Percentiles rank a stretch among this genome's conserved stretches.
These are phyloP conservation scores for Rhizopogon vinicolor DNA, from an alignment of 768 basidiomycete genomes.

Conservation along the genomic window DNA sequence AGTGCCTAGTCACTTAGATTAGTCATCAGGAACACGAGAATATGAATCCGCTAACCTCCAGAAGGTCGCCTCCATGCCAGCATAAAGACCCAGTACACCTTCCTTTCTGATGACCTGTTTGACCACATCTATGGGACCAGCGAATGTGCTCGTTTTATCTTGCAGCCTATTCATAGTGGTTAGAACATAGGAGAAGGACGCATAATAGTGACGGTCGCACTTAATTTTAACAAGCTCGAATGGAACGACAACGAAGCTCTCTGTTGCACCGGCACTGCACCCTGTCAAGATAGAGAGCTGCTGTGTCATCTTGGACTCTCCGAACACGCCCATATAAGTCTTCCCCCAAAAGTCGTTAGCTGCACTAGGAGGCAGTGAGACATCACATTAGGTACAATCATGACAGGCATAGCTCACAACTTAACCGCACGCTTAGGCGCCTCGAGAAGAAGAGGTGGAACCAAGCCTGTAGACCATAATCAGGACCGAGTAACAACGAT, in stretches of 20 bases:
- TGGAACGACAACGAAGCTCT: slow-evolving; percentile 92
- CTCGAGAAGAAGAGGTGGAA: slow-evolving; percentile 93
- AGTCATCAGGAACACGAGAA: not conserved
- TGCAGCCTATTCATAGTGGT: slow-evolving; percentile 54
- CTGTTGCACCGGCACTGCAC: slow-evolving; percentile 92
- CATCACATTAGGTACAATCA: not conserved
- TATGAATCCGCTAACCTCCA: slow-evolving; percentile 65
- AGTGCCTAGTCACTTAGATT: slow-evolving; percentile 43
- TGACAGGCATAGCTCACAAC: slow-evolving; percentile 49
- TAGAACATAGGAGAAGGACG: not conserved
- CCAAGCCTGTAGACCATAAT: slow-evolving; percentile 52
- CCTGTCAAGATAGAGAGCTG: slow-evolving; percentile 86
- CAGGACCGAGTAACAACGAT: not conserved
- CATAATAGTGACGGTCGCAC: slow-evolving; percentile 28
- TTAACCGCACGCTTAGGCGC: slow-evolving; percentile 98
- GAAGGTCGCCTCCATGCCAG: slow-evolving; percentile 96
- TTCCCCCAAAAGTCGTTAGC: slow-evolving; percentile 97
- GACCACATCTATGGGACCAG: slow-evolving; percentile 90
- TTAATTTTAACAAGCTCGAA: slow-evolving; percentile 95
- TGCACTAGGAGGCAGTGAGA: slow-evolving; percentile 40
- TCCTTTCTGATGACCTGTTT: slow-evolving; percentile 72
- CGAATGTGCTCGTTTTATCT: slow-evolving; percentile 87
- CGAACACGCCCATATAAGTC: slow-evolving; percentile 55
- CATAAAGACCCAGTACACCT: slow-evolving; percentile 82
- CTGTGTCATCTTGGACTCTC: slow-evolving; percentile 84